A percentile compares a stretch with the other conserved stretches of the same genome.
Evolutionary conservation across 2,329 filamentous ascomycete genomes (phyloP).

Genomic region (Ceratocystiopsis brevicomis): DNA sequence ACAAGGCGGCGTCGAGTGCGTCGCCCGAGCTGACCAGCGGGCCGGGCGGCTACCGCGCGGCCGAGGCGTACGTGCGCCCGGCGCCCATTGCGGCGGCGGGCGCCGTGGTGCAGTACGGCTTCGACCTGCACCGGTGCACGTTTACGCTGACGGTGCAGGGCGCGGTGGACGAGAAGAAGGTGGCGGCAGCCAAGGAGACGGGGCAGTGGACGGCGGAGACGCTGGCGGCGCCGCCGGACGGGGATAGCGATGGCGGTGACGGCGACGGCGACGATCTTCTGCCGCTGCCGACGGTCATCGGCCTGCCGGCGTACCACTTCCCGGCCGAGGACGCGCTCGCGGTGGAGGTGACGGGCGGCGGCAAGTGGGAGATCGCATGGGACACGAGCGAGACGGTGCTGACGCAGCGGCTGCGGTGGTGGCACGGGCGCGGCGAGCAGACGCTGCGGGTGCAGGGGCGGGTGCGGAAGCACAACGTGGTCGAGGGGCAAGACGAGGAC

Average conservation of each 20-base stretch:
- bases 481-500: conserved; percentile 45
- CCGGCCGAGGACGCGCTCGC: conserved; percentile 46
- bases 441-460: conserved; percentile 57
- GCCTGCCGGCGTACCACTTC: conserved; percentile 84
- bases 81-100: conserved; percentile 61
- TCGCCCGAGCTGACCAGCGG: conserved; percentile 38
- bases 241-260: background rate
- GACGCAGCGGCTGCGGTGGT: conserved; percentile 72
- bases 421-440: conserved; percentile 78
- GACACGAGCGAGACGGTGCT: conserved; percentile 51
- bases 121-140: conserved; percentile 61
- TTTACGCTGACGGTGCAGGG: conserved; percentile 54
- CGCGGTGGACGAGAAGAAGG: background rate
- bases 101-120: conserved; percentile 50
- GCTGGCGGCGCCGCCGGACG: background rate
- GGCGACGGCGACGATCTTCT: conserved; percentile 1
- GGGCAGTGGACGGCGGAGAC: background rate
- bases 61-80: conserved; percentile 82
- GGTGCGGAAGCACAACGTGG: conserved; percentile 41
- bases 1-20: conserved; percentile 10
- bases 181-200: background rate
- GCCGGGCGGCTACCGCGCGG: conserved; percentile 61
- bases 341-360: conserved; percentile 54
- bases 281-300: conserved; percentile 52
- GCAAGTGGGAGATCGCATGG: conserved; percentile 71